Base-by-base conservation (phyloP, 768 basidiomycete genomes). In the Ramaria sp. region DNA sequence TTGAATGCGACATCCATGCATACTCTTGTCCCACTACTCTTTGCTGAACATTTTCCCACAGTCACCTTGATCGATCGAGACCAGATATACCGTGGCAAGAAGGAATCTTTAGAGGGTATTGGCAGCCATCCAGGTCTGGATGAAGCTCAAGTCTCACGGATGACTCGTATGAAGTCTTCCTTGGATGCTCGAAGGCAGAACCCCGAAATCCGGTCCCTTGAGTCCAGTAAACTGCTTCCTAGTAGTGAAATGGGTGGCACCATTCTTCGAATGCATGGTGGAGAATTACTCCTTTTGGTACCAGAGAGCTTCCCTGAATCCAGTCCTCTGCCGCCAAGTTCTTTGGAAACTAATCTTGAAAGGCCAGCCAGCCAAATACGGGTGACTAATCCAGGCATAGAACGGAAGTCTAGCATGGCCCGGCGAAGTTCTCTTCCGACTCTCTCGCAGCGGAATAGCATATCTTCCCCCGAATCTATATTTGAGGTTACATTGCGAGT, bases 391-490 rank as follows among this genome's bases (percentile, higher is more conserved):
- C 80, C 85, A 30, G 78, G 80, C 0, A 62, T 89, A 42, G 86
- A 90, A 43, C 78, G 88, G n/a, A 89, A 91, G 68, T 73, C 83
- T 17, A 90, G 87, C 62, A 64, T 83, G 54, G 82, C 85, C 1
- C 78, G 86, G 17, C 75, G 89, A 19, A 90, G 79, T 62, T 92
- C 89, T 1, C 69, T 92, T 7, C 89, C 89, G n/a, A 80, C 86
- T 0, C 74, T 91, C 10, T 83, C 87, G 0, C 79, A 79, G 22
- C 75, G 81, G 13, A 72, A 79, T 6, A 82, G 76, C 52, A 74
- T 83, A 34, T 71, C 83, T 5, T 69, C 79, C 9, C 70, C 81
- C 1, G 88, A 89, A 65, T 81, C 83, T 0, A 46, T 45, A 2
- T 79, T 81, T 1, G 86, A 88, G 57, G 79, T 81, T 2, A 83